A percentile compares a stretch with the other conserved stretches of the same genome.
Conservation (phyloP, 805 yeast species). For the Myxozyma melibiosi region DNA sequence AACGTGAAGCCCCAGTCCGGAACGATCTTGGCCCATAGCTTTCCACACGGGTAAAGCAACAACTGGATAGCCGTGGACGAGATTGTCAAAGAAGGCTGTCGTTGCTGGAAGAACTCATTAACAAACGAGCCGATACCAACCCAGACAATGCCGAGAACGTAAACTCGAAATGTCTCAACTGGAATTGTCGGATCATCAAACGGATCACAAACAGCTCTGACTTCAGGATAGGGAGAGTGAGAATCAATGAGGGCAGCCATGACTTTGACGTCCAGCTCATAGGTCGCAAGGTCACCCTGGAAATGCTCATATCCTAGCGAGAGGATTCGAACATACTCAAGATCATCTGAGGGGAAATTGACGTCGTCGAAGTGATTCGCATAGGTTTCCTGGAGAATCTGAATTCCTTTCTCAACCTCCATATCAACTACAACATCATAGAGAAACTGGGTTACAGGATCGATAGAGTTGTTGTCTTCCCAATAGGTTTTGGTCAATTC, state of each 20-base stretch:
- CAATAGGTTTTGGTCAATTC: too few relatives aligned
- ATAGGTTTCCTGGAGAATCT: conserved; percentile 15
- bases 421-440: conserved; percentile 30
- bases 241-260: conserved; percentile 18
- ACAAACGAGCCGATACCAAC: conserved; percentile 60
- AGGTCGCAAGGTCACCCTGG: neutral
- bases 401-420: conserved; percentile 44
- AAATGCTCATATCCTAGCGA: conserved; percentile 1
- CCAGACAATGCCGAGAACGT: conserved; percentile 54
- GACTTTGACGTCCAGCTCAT: conserved; percentile 13
- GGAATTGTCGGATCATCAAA: conserved; percentile 49
- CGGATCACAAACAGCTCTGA: conserved; percentile 67
- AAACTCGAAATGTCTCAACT: conserved; percentile 16
- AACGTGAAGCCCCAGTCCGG: conserved; percentile 25
- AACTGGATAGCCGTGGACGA: conserved; percentile 68
- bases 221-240: conserved; percentile 61
- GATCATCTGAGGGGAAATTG: conserved; percentile 15
- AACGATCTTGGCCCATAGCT: conserved; percentile 30
- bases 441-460: too few relatives aligned
- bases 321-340: conserved; percentile 4
- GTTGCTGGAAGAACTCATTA: conserved; percentile 61
- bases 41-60: conserved; percentile 61
- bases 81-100: conserved; percentile 58
- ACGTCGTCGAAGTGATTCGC: conserved; percentile 14
- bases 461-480: too few relatives aligned